Percentiles rank a stretch among this genome's conserved stretches.
Evolutionary conservation across 1,139 yeast genomes (phyloP).

Genomic region (Saccharomyces pastorianus): DNA sequence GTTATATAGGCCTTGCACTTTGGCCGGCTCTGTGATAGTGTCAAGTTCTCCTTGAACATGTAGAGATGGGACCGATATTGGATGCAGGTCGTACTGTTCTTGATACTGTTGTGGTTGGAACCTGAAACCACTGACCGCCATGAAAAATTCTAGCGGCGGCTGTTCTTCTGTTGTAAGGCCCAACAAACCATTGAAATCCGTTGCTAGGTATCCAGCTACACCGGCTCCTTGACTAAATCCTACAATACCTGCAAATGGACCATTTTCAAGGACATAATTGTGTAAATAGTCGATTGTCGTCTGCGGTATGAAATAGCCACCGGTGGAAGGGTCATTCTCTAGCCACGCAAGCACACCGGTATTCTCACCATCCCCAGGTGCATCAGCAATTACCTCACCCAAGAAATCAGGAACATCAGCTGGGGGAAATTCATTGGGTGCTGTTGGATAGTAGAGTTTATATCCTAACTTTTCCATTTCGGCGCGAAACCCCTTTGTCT

Average conservation of each 20-base stretch:
- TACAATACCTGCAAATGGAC: conserved; percentile 78
- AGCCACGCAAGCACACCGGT: conserved; percentile 28
- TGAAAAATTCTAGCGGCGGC: conserved; percentile 55
- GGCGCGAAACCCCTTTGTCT: conserved; percentile 66
- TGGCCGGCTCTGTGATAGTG: conserved; percentile 73
- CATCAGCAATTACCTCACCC: conserved; percentile 10
- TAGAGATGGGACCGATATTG: conserved; percentile 48
- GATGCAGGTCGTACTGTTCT: conserved; percentile 38
- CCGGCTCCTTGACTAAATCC: conserved; percentile 97
- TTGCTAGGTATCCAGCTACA: conserved; percentile 52
- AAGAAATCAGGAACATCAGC: conserved; percentile 25
- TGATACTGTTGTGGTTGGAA: conserved; percentile 48
- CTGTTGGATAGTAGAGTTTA: conserved; percentile 64
- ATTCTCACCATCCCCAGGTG: conserved; percentile 6
- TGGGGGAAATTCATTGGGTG: conserved; percentile 39
- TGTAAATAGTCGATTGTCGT: conserved; percentile 22
- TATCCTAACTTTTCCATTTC: conserved; percentile 53
- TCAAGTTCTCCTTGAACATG: conserved; percentile 85
- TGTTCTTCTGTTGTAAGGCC: conserved; percentile 28
- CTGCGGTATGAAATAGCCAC: conserved; percentile 21
- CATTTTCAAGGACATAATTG: conserved; percentile 38
- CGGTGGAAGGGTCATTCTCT: conserved; percentile 19
- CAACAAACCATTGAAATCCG: conserved; percentile 35
- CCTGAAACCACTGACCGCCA: conserved; percentile 72
- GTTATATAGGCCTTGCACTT: conserved; percentile 53